A percentile compares a stretch with the other conserved stretches of the same genome.
Conservation (phyloP, 805 yeast genomes). For the Lachancea fermentati region DNA sequence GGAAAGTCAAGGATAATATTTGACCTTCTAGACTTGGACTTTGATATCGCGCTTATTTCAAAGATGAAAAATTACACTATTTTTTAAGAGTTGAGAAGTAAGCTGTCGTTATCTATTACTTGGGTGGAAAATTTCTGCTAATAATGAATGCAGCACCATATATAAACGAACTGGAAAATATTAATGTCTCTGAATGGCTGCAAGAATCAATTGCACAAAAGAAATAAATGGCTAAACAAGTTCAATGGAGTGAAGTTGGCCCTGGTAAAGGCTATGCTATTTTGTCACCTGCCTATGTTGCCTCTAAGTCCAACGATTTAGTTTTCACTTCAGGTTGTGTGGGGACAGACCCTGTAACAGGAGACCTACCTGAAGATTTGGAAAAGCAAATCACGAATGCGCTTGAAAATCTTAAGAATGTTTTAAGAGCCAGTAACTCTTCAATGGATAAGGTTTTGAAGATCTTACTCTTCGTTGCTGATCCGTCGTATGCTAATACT, state of each 20-base stretch:
- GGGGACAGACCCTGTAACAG: conserved; percentile 38
- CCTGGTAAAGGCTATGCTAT: conserved; percentile 25
- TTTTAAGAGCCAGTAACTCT: conserved; percentile 42
- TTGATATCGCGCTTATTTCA: too few relatives aligned
- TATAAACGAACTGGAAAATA: too few relatives aligned
- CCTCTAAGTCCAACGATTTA: conserved; percentile 33
- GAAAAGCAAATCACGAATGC: conserved; percentile 42
- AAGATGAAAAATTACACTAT: too few relatives aligned
- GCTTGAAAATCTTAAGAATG: conserved; percentile 38
- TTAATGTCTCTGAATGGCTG: too few relatives aligned
- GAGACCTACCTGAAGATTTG: conserved; percentile 38
- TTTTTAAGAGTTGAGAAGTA: too few relatives aligned
- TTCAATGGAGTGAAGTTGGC: conserved; percentile 34
- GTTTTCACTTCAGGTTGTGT: conserved; percentile 47
- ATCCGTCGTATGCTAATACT: conserved; percentile 37
- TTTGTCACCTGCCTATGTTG: conserved; percentile 36
- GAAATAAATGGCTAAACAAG: conserved; percentile 29
- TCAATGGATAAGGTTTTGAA: conserved; percentile 43
- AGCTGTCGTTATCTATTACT: too few relatives aligned
- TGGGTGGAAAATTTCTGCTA: too few relatives aligned
- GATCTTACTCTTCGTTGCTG: conserved; percentile 43
- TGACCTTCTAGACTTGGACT: too few relatives aligned
- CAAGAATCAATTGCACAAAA: too few relatives aligned
- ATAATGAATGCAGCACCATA: too few relatives aligned
- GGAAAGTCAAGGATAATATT: too few relatives aligned